Evolutionary conservation across 1,284 basidiomycete genomes (phyloP), one percentile per base, ranked within the genome.

Genomic region (Malassezia vespertilionis): DNA sequence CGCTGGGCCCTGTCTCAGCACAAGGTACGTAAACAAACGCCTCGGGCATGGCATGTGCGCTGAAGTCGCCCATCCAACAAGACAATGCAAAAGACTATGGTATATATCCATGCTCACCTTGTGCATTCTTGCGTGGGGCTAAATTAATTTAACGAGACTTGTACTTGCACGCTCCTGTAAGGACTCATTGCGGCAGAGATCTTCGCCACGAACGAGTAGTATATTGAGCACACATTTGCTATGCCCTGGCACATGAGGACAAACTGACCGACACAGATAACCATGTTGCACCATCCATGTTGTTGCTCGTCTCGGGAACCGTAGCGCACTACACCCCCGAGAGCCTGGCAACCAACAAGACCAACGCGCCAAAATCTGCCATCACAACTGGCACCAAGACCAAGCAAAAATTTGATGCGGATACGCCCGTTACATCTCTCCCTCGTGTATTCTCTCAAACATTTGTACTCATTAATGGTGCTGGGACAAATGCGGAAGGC

Each of bases 251-350:
- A 30, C 8, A n/a, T n/a, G n/a, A n/a, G 27, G 12, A 35, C 28
- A 18, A 28, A 37, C 43, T 51, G 34, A 24, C 32, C 28, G 5
- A 31, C 30, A 26, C 48, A 45, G 42, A 51, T 43, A 26, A 46
- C 34, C 33, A 56, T 53, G 40, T 40, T 14, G 37, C 62, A 3
- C 64, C 65, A 2, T 64, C 64, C 8, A 33, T 68, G 4, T 30
- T 61, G 15, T 44, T 69, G 4, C 57, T 46, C 9, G 63, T 66
- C 12, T 55, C 58, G 2, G 65, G 65, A 12, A 58, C 59, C 2
- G 65, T 69, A 7, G 54, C 62, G 23, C 64, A 69, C 44, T 63
- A 66, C 41, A 67, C 63, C 5, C 65, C 65, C 33, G 58, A 57
- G 38, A 64, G 61, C 2, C 46, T 53, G 0, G 57, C 57, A 4